Evolutionary conservation across 1,284 basidiomycete genomes (phyloP), one percentile per base, ranked within the genome.

Genomic region (Marasmius sp.): DNA sequence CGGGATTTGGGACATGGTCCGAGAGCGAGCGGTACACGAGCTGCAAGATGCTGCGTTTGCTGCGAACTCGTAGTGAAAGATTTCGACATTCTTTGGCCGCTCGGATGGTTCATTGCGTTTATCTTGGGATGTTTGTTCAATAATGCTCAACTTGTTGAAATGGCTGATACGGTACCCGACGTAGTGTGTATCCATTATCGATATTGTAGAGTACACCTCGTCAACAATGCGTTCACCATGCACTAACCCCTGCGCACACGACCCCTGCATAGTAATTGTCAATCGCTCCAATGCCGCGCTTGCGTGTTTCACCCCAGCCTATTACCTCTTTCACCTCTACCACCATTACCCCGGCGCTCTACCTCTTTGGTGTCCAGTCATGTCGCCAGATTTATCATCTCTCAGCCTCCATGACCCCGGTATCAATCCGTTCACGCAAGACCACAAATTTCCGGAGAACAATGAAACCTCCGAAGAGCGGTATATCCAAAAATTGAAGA

Each of bases 21-120:
- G 92, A 60, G 83, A 86, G 71, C 81, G 84, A 62, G 89, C 90
- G 7, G 75, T 93, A 47, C 84, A 84, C 64, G 92, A 93, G 72
- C 74, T 93, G 70, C 86, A 89, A 67, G 86, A 86, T 48, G 79
- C 77, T 12, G 86, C 84, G 16, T 79, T 82, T 54, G 75, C 78
- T 33, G 77, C 78, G 54, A 73, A 74, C 11, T 60, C 66, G 39
- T n/a, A 68, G 69, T 38, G 45, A 34, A 66, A 73, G 60, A 72
- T 70, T 70, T 62, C 52, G 60, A 38, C 43, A 12, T 22, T 59
- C 59, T 53, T 47, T 60, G 38, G 11, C 48, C 48, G 18, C 27
- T 49, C 18, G 11, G 48, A 45, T 45, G 43, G 12, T 14, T 18
- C 18, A 14, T 14, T 14, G 2, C 9, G 16, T n/a, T 47, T 18